Evolutionary conservation across 768 basidiomycete genomes (phyloP), one percentile per base, ranked within the genome.

Genomic region (Amanita muscaria): DNA sequence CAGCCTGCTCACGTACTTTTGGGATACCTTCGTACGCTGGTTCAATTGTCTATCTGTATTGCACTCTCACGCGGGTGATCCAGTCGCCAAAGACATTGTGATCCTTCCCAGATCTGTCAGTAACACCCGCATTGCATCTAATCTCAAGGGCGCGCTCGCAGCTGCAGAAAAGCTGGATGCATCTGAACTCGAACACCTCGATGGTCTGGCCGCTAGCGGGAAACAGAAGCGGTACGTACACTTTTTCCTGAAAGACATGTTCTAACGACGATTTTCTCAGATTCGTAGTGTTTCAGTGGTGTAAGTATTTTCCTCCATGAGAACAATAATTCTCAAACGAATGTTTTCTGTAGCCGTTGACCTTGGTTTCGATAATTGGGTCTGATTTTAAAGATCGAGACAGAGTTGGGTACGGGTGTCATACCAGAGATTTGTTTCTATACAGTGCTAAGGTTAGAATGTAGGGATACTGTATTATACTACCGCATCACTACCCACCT

Each of bases 31-130:
- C 54, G 80, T 81, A 59, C 49, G 76, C 11, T 22, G 29, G 32
- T n/a, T 27, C 19, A 15, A 18, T 14, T 39, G 8, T 27, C 15
- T 32, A 21, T n/a, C n/a, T n/a, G n/a, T n/a, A n/a, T n/a, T n/a
- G 30, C 25, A n/a, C 40, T n/a, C 37, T 27, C 32, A 42, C 33
- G 51, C 23, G 23, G 22, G 31, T 23, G 18, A n/a, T 33, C 23
- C 15, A 80, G 80, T 85, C 42, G 68, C 72, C 10, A 83, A 84
- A 56, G 77, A 71, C 29, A 66, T 79, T 33, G 70, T 86, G 29
- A 68, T 73, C 22, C 72, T 93, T 27, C 78, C 88, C 2, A 90
- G 89, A 64, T 87, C 84, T 5, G 82, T 90, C 29, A 90, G 74
- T 1, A 73, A 77, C 22, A 58, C 70, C 27, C 78, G 88, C 44